Conservation (phyloP, 1,139 yeast species). For the Sugiyamaella paludigena region DNA sequence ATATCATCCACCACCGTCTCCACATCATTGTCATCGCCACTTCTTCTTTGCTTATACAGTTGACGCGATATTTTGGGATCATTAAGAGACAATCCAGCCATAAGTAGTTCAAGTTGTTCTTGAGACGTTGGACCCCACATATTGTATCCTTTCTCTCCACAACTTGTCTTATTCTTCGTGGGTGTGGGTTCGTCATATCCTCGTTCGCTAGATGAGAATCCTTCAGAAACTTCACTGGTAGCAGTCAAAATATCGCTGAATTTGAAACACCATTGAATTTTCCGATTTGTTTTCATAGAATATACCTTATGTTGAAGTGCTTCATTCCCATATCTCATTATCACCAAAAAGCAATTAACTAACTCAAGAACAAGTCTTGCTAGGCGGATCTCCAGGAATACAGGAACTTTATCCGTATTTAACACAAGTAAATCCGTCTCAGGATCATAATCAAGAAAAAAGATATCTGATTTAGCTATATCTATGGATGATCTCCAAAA, state of each 20-base stretch:
- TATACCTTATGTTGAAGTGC: constrained; percentile 10
- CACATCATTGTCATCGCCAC: constrained; percentile 9
- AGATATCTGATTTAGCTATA: constrained; percentile 10
- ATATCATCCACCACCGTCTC: constrained; percentile 13
- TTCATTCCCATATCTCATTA: constrained; percentile 19
- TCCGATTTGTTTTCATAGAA: constrained; percentile 5
- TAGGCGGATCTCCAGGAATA: constrained; percentile 22
- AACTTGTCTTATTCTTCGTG: too few species aligned
- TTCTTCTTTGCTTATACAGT: neutral
- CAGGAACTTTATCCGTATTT: constrained; percentile 21
- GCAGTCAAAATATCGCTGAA: constrained; percentile 3
- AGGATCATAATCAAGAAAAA: constrained; percentile 19
- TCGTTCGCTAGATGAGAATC: too few species aligned
- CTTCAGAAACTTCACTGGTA: too few species aligned
- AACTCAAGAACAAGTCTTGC: constrained; percentile 26
- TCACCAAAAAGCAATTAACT: constrained; percentile 23
- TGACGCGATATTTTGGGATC: neutral
- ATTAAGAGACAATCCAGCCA: neutral
- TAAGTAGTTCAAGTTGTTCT: neutral
- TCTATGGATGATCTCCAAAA: constrained; percentile 18
- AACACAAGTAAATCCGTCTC: constrained; percentile 18
- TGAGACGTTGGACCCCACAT: too few species aligned
- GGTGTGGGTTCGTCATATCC: too few species aligned
- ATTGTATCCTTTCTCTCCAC: too few species aligned
- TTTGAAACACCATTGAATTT: constrained; percentile 17